These are phyloP conservation scores for Ammopiptanthus mongolicus DNA, from an alignment of 306 rosid genomes.

Conservation along the genomic window DNA sequence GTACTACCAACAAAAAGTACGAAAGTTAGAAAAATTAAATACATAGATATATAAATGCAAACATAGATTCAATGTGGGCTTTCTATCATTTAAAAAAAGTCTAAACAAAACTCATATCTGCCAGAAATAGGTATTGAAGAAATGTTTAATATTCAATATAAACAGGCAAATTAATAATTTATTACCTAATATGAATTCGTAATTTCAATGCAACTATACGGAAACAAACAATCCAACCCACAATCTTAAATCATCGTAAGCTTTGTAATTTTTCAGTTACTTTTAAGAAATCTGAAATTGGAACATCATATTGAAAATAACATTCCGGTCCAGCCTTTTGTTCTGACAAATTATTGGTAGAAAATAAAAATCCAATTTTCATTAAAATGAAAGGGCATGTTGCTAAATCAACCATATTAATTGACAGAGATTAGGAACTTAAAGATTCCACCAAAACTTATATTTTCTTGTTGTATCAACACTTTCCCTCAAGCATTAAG, in stretches of 20 bases:
- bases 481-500: conserved; percentile 6
- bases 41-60: not conserved
- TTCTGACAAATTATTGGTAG: not conserved
- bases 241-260: not conserved
- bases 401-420: not conserved
- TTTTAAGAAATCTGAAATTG: not conserved
- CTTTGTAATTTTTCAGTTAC: not conserved
- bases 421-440: not conserved
- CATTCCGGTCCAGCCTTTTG: not conserved
- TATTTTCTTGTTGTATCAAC: not conserved
- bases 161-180: not conserved
- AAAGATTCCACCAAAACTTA: not conserved
- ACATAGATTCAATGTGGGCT: not conserved
- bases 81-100: not conserved
- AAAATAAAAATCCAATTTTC: not conserved
- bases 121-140: not conserved
- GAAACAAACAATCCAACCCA: not conserved
- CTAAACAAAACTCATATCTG: not conserved
- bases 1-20: not conserved
- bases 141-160: not conserved
- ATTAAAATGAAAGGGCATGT: not conserved
- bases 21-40: not conserved
- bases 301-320: not conserved
- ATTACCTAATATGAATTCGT: not conserved
- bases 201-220: not conserved